Base-by-base conservation (phyloP, 108 stramenopile genomes). In the Schizochytrium sp. region DNA sequence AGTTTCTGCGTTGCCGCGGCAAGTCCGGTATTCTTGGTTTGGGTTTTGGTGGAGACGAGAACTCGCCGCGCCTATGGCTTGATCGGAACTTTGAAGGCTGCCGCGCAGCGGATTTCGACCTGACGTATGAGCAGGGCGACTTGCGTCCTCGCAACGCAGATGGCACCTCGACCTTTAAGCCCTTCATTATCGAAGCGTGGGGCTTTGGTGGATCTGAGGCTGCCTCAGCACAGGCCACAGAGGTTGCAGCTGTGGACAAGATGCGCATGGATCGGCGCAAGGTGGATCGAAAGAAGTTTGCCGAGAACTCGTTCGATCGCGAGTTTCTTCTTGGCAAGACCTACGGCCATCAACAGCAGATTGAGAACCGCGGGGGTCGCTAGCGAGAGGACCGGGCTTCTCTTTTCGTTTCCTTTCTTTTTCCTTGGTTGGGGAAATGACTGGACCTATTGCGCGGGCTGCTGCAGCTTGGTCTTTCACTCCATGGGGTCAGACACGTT, bases 271-370 rank as follows among this genome's bases (percentile, higher is more conserved):
- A 83, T 28, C 19, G 76, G 6, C 76, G 76, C 12, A 47, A 83
- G 28, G 76, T 83, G 2, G 76, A 83, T 34, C 76, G 76, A 14
- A 83, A 83, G 23, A 83, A 83, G 76, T 83, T 83, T 83, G 76
- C 76, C 44, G 76, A 83, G 76, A 83, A 83, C 28, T 47, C 76
- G 48, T 83, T 83, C 28, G 76, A 83, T 45, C 76, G 76, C 48
- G 48, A 83, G 76, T 53, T 83, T 12, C 51, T 83, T 12, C 51
- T 83, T 16, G 76, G 76, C 76, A 83, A 83, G 51, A 83, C 76
- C 51, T 83, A 25, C 51, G 23, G 23, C n/a, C 76, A 83, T 23
- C 76, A 83, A 23, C 48, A 83, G 76, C 76, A 83, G 23, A 83
- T 83, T 23, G 76, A 83, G 76, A 69, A 69, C 63, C 63, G 63